Evolutionary conservation across 2,329 filamentous ascomycete genomes (phyloP).

Genomic region (Dryadomyces sulphureus): DNA sequence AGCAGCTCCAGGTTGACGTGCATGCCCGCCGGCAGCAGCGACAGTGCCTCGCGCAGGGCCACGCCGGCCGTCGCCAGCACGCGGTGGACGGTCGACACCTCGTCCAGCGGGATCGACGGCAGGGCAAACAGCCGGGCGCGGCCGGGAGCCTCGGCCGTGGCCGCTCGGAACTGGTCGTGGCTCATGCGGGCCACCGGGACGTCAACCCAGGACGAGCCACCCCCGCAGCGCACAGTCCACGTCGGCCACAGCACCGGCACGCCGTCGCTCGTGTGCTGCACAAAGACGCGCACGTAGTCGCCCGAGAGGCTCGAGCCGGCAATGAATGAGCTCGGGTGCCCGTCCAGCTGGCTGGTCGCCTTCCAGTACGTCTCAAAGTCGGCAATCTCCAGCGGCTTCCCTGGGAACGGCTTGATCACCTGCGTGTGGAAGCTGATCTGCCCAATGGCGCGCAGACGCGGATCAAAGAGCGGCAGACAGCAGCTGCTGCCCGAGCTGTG

Average conservation of each 20-base stretch:
- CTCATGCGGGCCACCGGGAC: slow-evolving; percentile 70
- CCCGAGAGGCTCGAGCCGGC: slow-evolving; percentile 91
- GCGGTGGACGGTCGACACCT: slow-evolving; percentile 53
- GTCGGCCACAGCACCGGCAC: slow-evolving; percentile 76
- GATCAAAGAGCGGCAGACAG: slow-evolving; percentile 83
- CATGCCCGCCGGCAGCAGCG: slow-evolving; percentile 60
- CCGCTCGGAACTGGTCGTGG: slow-evolving; percentile 52
- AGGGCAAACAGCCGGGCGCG: slow-evolving; percentile 28
- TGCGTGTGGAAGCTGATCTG: slow-evolving; percentile 90
- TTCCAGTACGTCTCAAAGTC: slow-evolving; percentile 99
- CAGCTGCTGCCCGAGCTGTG: slow-evolving; percentile 66
- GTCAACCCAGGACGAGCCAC: slow-evolving; percentile 33
- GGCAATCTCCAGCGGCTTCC: slow-evolving; percentile 85
- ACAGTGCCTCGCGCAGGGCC: slow-evolving; percentile 64
- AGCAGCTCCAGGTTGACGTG: slow-evolving; percentile 87
- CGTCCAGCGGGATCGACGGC: slow-evolving; percentile 30
- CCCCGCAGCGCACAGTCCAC: slow-evolving; percentile 52
- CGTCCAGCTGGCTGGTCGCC: slow-evolving; percentile 83
- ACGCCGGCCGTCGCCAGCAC: slow-evolving; percentile 62
- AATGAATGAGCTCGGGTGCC: slow-evolving; percentile 72
- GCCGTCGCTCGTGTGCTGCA: slow-evolving; percentile 81
- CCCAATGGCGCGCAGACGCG: slow-evolving; percentile 77
- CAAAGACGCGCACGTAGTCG: slow-evolving; percentile 84
- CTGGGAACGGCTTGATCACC: slow-evolving; percentile 90
- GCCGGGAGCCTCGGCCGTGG: slow-evolving; percentile 28